These are phyloP conservation scores for Dryas octopetala DNA, from an alignment of 306 rosid genomes.

Conservation along the genomic window DNA sequence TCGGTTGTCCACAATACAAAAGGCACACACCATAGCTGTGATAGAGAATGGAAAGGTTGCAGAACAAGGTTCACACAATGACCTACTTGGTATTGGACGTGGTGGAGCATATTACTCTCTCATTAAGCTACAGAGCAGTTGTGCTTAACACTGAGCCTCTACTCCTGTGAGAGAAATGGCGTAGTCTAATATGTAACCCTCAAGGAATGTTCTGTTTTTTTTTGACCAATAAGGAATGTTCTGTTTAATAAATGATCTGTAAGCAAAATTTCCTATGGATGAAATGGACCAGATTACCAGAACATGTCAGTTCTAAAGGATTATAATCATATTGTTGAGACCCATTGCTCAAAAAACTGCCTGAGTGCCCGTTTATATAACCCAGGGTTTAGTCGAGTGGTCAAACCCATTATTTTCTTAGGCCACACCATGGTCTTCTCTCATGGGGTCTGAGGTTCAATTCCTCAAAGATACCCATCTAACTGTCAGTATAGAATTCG, in stretches of 20 bases:
- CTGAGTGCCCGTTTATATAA: too few species aligned
- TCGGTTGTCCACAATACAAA: conserved; percentile 49
- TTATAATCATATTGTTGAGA: neutral
- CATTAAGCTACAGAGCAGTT: conserved; percentile 37
- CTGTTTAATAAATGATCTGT: neutral
- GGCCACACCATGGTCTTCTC: too few species aligned
- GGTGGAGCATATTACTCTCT: conserved; percentile 47
- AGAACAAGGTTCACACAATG: conserved; percentile 43
- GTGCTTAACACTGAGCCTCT: neutral
- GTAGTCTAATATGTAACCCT: neutral
- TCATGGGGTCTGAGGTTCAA: too few species aligned
- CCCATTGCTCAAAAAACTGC: too few species aligned
- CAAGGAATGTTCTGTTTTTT: neutral
- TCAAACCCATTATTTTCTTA: too few species aligned
- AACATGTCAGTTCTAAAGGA: neutral
- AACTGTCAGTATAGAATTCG: too few species aligned
- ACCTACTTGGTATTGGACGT: conserved; percentile 29
- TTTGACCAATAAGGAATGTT: neutral
- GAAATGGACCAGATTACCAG: neutral
- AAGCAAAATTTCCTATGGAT: neutral
- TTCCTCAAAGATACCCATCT: too few species aligned
- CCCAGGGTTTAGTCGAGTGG: too few species aligned
- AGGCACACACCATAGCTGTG: conserved; percentile 44
- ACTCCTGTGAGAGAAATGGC: neutral
- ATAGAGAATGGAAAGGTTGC: conserved; percentile 48